phyloP scores from a whole-genome alignment of 2,329 filamentous ascomycete species.

The Penicillium sp. region DNA sequence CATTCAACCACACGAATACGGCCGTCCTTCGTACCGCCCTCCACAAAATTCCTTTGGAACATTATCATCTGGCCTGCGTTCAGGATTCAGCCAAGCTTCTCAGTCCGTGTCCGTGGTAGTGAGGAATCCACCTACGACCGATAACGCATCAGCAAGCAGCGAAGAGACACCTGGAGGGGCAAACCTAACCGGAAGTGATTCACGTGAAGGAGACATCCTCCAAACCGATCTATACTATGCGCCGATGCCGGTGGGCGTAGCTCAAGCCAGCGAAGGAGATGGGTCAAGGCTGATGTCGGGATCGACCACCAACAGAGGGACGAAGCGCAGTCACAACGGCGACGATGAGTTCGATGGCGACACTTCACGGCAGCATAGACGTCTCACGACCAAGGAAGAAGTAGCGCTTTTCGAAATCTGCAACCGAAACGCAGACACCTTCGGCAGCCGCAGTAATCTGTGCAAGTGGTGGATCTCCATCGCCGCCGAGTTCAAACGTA shows the following conservation, averaged over 20 bases:
- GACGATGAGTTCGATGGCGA: slow-evolving; percentile 12
- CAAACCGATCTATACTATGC: slow-evolving; percentile 16
- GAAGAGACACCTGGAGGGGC: slow-evolving; percentile 15
- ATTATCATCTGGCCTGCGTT: background rate
- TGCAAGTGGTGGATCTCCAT: slow-evolving; percentile 45
- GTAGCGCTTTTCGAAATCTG: slow-evolving; percentile 42
- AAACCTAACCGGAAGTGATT: slow-evolving; percentile 11
- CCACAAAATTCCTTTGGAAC: background rate
- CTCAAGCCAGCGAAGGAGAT: background rate
- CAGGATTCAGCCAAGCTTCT: slow-evolving; percentile 1
- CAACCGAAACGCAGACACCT: slow-evolving; percentile 36
- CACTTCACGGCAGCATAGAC: slow-evolving; percentile 34
- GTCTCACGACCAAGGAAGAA: slow-evolving; percentile 41
- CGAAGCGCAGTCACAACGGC: slow-evolving; percentile 14
- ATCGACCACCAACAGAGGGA: slow-evolving; percentile 4
- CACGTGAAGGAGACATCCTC: slow-evolving; percentile 7
- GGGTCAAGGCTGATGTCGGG: slow-evolving; percentile 4
- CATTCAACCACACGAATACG: slow-evolving; percentile 9
- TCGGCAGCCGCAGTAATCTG: slow-evolving; percentile 41
- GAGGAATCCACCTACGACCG: slow-evolving; percentile 1
- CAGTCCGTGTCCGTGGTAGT: slow-evolving; percentile 17
- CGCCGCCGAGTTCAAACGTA: slow-evolving; percentile 37
- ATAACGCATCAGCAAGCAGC: slow-evolving; percentile 12
- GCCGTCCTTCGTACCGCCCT: slow-evolving; percentile 1
- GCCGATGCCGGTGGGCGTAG: slow-evolving; percentile 12